Evolutionary conservation across 495 filamentous ascomycete genomes (phyloP), one percentile per base, ranked within the genome.

Genomic region (Tirmania nivea): DNA sequence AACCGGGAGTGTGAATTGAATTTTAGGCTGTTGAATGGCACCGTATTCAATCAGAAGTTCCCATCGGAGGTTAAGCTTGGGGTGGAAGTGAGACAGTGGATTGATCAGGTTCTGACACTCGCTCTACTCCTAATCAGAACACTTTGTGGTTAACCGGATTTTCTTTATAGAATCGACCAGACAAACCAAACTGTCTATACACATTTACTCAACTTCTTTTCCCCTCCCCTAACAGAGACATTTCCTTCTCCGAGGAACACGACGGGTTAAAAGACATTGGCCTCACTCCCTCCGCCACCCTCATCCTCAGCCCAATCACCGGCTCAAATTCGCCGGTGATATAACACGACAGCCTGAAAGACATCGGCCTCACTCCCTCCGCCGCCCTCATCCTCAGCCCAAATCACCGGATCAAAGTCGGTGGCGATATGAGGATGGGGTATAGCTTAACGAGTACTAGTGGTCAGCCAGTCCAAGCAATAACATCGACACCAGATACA

Each of bases 341-440:
- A 82, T 2, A 65, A 71, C 20, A 75, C 71, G n/a, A n/a, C 3
- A 80, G 74, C 56, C 52, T n/a, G n/a, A n/a, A n/a, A 49, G n/a
- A 73, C 73, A 0, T 68, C 75, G 7, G 80, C 82, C 34, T 34
- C 10, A 25, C 48, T 21, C 86, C 89, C 0, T 83, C 75, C 0
- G 81, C 86, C 3, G 95, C 82, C 3, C 70, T 96, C 0, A 83
- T 95, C 39, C 76, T 95, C 52, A 72, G 92, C 2, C 81, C 83
- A 0, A 75, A n/a, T n/a, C n/a, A 49, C 12, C 12, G 36, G 14
- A 8, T 36, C 25, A 35, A 25, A 7, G 35, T 20, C 31, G 31
- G 39, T 20, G 17, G 49, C 21, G 25, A 21, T 36, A 17, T 42
- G 48, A 19, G 50, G 16, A 34, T 20, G 16, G 19, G 34, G 25